Percentiles rank a stretch among this genome's conserved stretches.
These are phyloP conservation scores for Torulaspora delbrueckii DNA, from an alignment of 805 yeast species.

Conservation along the genomic window DNA sequence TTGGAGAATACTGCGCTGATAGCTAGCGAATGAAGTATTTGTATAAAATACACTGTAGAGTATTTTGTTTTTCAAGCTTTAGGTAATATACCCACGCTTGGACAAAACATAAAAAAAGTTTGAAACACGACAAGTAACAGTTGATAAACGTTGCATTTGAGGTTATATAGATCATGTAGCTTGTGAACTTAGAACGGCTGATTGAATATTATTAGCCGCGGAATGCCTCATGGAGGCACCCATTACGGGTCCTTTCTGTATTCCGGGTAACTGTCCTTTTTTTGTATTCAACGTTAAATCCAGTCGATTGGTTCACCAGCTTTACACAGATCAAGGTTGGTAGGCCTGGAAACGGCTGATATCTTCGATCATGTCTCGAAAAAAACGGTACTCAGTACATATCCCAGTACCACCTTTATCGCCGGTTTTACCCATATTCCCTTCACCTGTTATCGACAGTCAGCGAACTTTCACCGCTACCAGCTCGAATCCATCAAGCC, in stretches of 20 bases:
- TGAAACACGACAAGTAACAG: not conserved
- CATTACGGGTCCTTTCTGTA: too few species aligned
- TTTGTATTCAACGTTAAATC: not conserved
- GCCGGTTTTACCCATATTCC: slow-evolving; percentile 18
- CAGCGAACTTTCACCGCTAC: slow-evolving; percentile 2
- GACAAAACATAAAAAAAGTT: not conserved
- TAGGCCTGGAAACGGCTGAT: not conserved
- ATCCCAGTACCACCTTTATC: slow-evolving; percentile 13
- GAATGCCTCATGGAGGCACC: too few species aligned
- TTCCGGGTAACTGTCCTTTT: not conserved
- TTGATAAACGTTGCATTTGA: not conserved
- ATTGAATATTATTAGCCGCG: too few species aligned
- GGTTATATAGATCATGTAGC: too few species aligned
- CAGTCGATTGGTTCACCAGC: not conserved
- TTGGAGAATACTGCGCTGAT: slow-evolving; percentile 63
- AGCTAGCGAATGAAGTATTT: not conserved
- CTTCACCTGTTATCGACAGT: slow-evolving; percentile 11
- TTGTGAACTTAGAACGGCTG: too few species aligned
- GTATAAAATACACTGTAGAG: too few species aligned
- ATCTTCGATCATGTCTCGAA: slow-evolving; percentile 11
- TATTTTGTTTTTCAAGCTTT: too few species aligned
- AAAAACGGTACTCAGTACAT: slow-evolving; percentile 16
- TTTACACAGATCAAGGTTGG: not conserved
- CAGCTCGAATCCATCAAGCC: slow-evolving; percentile 12
- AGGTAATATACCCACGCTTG: not conserved